These are phyloP conservation scores for Tephrocybe sp. DNA, from an alignment of 768 basidiomycete genomes.

Conservation along the genomic window DNA sequence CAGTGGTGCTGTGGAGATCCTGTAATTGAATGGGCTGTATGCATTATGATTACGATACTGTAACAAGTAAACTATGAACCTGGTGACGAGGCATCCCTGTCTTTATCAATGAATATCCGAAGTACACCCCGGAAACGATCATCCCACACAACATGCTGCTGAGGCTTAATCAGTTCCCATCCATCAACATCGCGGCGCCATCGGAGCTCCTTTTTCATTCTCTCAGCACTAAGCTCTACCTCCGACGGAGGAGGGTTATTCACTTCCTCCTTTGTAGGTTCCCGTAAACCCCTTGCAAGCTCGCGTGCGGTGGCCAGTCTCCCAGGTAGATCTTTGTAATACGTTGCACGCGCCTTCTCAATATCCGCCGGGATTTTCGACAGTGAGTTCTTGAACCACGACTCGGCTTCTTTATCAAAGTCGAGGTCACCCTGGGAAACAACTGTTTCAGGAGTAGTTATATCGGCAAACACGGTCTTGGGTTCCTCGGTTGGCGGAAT, in stretches of 20 bases:
- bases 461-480: conserved; percentile 22
- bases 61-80: conserved; percentile 6
- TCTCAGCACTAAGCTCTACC: conserved; percentile 83
- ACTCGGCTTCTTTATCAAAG: conserved; percentile 69
- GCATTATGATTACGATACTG: neutral
- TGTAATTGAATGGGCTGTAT: conserved; percentile 20
- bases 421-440: conserved; percentile 59
- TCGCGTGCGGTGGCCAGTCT: conserved; percentile 73
- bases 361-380: conserved; percentile 54
- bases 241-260: conserved; percentile 82
- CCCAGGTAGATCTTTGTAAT: conserved; percentile 69
- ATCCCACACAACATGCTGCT: conserved; percentile 72
- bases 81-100: conserved; percentile 9
- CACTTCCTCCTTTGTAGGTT: conserved; percentile 84
- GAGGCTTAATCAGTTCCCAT: conserved; percentile 74
- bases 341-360: conserved; percentile 68
- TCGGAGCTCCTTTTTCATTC: conserved; percentile 83
- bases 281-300: conserved; percentile 70
- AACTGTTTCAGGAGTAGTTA: conserved; percentile 17
- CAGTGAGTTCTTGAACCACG: conserved; percentile 66
- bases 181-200: conserved; percentile 83
- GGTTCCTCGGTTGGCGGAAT: conserved; percentile 30
- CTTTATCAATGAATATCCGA: conserved; percentile 53
- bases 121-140: conserved; percentile 62
- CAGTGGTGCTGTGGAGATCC: conserved; percentile 61